Evolutionary conservation across 495 filamentous ascomycete genomes (phyloP).

Genomic region (Neurospora hispaniola): DNA sequence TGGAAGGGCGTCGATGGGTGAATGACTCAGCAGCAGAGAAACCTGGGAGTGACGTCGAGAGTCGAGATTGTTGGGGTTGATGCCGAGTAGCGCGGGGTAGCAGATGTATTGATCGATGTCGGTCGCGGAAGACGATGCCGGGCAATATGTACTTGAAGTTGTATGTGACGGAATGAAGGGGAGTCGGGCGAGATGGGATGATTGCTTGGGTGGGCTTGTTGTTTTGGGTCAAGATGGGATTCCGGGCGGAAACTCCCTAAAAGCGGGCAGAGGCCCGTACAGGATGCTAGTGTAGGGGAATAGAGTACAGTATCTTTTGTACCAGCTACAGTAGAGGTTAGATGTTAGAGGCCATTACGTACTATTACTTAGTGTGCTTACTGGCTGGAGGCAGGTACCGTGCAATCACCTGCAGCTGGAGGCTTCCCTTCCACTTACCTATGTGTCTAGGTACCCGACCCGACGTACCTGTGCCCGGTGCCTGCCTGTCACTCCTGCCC

Average conservation of each 20-base stretch:
- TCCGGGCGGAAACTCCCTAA: background rate
- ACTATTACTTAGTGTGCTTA: too few relatives aligned
- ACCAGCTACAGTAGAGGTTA: background rate
- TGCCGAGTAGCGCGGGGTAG: background rate
- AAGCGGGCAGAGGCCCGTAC: background rate
- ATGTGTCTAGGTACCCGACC: background rate
- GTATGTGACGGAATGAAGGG: background rate
- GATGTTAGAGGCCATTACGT: background rate
- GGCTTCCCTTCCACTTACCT: too few relatives aligned
- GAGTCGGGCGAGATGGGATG: background rate
- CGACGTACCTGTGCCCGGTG: too few relatives aligned
- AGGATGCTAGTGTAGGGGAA: background rate
- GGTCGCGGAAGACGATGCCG: background rate
- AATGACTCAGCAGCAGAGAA: constrained; percentile 1
- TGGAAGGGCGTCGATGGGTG: background rate
- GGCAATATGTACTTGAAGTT: background rate
- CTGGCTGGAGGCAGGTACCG: background rate
- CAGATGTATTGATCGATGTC: background rate
- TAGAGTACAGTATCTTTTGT: background rate
- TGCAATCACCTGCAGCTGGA: background rate
- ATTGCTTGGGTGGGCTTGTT: background rate
- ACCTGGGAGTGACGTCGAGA: constrained; percentile 1
- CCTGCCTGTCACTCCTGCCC: too few relatives aligned
- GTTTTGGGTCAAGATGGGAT: background rate
- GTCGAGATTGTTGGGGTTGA: background rate